Percentiles rank a stretch among this genome's conserved stretches.
Conservation (phyloP, 192 early-diverging fungal species). For the Rhizophagus prolifer region DNA sequence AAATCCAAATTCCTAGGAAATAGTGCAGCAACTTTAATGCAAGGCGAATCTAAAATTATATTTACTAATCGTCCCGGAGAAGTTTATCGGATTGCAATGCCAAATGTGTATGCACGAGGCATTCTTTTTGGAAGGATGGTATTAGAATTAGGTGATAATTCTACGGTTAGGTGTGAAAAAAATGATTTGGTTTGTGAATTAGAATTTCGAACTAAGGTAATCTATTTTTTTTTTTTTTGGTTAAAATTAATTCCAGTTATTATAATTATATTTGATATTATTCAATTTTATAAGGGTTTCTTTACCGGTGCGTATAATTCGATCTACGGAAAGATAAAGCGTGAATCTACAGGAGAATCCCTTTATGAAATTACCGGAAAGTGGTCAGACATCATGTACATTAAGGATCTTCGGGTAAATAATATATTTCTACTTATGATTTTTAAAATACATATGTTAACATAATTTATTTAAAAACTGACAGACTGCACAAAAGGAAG, state of each 20-base stretch:
- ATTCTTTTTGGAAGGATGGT: constrained; percentile 94
- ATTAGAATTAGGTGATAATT: constrained; percentile 87
- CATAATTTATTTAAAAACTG: background rate
- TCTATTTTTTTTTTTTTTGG: constrained; percentile 17
- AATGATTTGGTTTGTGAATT: constrained; percentile 78
- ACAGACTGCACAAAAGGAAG: constrained; percentile 47
- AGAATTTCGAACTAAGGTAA: constrained; percentile 88
- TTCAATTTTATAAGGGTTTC: constrained; percentile 54
- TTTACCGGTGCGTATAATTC: constrained; percentile 76
- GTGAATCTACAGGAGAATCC: constrained; percentile 67
- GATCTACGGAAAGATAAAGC: constrained; percentile 81
- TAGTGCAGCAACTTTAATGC: constrained; percentile 86
- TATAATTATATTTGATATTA: constrained; percentile 9
- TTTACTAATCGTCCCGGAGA: constrained; percentile 70
- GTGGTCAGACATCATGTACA: constrained; percentile 77
- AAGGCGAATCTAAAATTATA: constrained; percentile 63
- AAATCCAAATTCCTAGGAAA: constrained; percentile 89
- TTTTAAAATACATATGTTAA: background rate
- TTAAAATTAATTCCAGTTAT: background rate
- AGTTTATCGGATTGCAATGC: constrained; percentile 78
- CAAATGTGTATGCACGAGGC: constrained; percentile 92
- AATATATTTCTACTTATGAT: no score
- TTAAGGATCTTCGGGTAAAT: constrained; percentile 45
- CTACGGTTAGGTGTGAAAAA: constrained; percentile 67
- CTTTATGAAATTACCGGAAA: constrained; percentile 86